Evolutionary conservation across 108 stramenopile genomes (phyloP).

Genomic region (Chaetoceros tenuissimus): DNA sequence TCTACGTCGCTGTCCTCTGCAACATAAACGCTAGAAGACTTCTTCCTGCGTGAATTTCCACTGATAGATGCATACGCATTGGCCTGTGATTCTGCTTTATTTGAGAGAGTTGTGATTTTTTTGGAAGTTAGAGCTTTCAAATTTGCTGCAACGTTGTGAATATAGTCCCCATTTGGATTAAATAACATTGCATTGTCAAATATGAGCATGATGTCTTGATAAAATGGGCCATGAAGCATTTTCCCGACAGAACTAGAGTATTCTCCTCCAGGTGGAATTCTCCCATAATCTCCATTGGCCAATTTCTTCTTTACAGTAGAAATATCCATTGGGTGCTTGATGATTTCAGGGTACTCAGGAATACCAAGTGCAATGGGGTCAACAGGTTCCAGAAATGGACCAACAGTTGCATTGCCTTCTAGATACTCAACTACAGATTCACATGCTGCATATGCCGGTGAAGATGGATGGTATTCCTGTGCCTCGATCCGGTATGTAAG

Average conservation of each 20-base stretch:
- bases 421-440: conserved; percentile 43
- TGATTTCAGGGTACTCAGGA: conserved; percentile 79
- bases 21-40: conserved; percentile 40
- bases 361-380: conserved; percentile 88
- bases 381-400: conserved; percentile 73
- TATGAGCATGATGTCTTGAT: conserved; percentile 55
- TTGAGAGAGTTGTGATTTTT: conserved; percentile 43
- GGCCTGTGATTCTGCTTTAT: conserved; percentile 13
- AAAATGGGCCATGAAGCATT: conserved; percentile 73
- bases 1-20: conserved; percentile 78
- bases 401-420: conserved; percentile 36
- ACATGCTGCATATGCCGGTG: conserved; percentile 59
- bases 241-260: conserved; percentile 24
- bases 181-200: conserved; percentile 83
- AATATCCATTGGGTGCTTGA: conserved; percentile 95
- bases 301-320: conserved; percentile 70
- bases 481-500: conserved; percentile 45
- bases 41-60: conserved; percentile 12
- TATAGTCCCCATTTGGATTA: conserved; percentile 70
- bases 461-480: conserved; percentile 53
- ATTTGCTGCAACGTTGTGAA: conserved; percentile 38
- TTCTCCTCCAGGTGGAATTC: conserved; percentile 41
- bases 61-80: conserved; percentile 1
- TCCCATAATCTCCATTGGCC: conserved; percentile 71
- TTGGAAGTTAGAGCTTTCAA: conserved; percentile 46